Evolutionary conservation across 2,329 filamentous ascomycete genomes (phyloP).

Genomic region (Hymenoscyphus albidus): DNA sequence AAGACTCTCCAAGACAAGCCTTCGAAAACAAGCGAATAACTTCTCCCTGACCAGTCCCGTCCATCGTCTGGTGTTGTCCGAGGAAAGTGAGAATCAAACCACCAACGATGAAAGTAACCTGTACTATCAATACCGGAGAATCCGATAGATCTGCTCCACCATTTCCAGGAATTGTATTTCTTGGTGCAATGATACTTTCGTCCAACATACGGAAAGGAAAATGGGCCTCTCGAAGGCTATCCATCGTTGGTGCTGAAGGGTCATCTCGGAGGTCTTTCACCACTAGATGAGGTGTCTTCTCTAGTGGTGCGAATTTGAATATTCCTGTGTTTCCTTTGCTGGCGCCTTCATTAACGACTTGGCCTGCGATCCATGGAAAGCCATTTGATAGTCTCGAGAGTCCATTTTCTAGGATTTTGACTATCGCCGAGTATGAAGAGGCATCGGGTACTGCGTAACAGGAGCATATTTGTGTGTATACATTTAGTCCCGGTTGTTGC

Average conservation of each 20-base stretch:
- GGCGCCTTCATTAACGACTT: conserved; percentile 3
- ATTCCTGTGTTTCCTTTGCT: background rate
- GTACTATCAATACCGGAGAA: conserved; percentile 43
- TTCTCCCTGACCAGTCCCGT: conserved; percentile 48
- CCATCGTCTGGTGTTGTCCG: conserved; percentile 47
- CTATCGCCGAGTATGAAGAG: background rate
- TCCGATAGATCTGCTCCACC: conserved; percentile 20
- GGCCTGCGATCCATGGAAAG: conserved; percentile 7
- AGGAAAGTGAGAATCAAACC: conserved; percentile 48
- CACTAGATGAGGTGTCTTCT: conserved; percentile 14
- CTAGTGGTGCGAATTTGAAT: conserved; percentile 1
- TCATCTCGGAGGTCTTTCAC: conserved; percentile 43
- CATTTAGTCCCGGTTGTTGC: conserved; percentile 3
- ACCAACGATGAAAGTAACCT: conserved; percentile 45
- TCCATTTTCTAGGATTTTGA: background rate
- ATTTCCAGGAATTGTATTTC: conserved; percentile 38
- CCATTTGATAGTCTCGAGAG: background rate
- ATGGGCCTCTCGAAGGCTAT: conserved; percentile 35
- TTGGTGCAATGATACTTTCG: conserved; percentile 41
- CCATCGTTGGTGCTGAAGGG: conserved; percentile 37
- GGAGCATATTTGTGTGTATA: conserved; percentile 9
- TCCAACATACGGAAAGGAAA: conserved; percentile 49
- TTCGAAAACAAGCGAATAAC: conserved; percentile 48
- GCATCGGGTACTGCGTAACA: background rate
- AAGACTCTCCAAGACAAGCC: conserved; percentile 44